Evolutionary conservation across 495 filamentous ascomycete genomes (phyloP).

Genomic region (Beverwykella pulmonaria): DNA sequence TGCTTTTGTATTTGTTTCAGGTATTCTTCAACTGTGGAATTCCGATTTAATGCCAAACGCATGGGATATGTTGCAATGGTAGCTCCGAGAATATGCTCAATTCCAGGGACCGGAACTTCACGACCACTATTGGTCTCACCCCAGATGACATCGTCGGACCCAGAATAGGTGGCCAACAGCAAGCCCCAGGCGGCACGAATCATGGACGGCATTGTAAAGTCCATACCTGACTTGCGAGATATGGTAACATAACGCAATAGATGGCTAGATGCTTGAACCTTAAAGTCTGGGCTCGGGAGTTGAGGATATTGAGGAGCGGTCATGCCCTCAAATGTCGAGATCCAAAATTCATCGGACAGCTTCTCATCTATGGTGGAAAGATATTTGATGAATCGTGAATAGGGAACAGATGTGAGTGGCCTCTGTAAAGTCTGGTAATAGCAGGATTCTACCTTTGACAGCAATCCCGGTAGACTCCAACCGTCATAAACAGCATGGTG

Average conservation of each 20-base stretch:
- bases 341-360: conserved; percentile 28
- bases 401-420: conserved; percentile 3
- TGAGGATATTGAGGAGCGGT: conserved; percentile 32
- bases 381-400: conserved; percentile 30
- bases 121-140: conserved; percentile 61
- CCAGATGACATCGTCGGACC: conserved; percentile 34
- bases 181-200: conserved; percentile 49
- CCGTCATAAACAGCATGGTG: conserved; percentile 73
- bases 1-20: conserved; percentile 58
- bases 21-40: conserved; percentile 38
- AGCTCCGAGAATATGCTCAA: conserved; percentile 59
- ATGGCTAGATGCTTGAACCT: conserved; percentile 23
- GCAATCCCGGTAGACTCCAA: conserved; percentile 49
- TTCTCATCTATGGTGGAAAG: conserved; percentile 20
- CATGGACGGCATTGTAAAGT: conserved; percentile 49
- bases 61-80: conserved; percentile 69
- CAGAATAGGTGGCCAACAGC: conserved; percentile 27
- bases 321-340: conserved; percentile 12
- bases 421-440: conserved; percentile 4
- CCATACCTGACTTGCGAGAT: conserved; percentile 9
- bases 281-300: conserved; percentile 23
- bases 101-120: conserved; percentile 53
- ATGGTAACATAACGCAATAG: conserved; percentile 11
- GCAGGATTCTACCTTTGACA: conserved; percentile 23
- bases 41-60: conserved; percentile 50